These are phyloP conservation scores for Stentor roeselii DNA, from an alignment of 73 alveolate species.

Conservation along the genomic window DNA sequence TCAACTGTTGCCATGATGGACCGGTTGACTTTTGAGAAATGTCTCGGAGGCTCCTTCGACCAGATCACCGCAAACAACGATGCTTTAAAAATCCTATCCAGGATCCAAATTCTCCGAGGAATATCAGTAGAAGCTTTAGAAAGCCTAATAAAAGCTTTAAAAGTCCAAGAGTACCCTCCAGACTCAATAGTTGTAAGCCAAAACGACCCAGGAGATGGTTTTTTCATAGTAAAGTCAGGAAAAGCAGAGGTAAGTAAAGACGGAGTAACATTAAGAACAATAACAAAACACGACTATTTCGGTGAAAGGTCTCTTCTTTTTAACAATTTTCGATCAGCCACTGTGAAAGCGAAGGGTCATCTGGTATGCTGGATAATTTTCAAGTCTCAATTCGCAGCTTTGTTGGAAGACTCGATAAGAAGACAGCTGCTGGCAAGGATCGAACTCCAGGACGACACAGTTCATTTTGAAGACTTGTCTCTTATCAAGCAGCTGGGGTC, in stretches of 20 bases:
- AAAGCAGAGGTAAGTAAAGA: constrained; percentile 25
- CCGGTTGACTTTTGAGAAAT: not conserved
- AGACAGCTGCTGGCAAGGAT: constrained; percentile 28
- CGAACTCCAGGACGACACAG: constrained; percentile 34
- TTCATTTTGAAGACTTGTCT: constrained; percentile 35
- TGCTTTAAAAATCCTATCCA: not conserved
- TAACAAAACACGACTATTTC: constrained; percentile 28
- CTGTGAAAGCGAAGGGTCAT: constrained; percentile 34
- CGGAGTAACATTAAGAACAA: not conserved
- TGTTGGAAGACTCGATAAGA: constrained; percentile 55
- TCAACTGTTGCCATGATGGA: not conserved
- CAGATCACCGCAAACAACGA: not conserved
- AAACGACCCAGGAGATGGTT: constrained; percentile 7
- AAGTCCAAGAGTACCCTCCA: not conserved
- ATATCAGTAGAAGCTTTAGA: not conserved
- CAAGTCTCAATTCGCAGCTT: constrained; percentile 51
- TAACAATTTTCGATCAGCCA: constrained; percentile 25
- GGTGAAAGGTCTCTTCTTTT: constrained; percentile 23
- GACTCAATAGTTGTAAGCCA: not conserved
- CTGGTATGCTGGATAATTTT: constrained; percentile 38
- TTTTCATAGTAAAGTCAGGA: constrained; percentile 15
- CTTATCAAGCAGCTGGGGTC: constrained; percentile 37
- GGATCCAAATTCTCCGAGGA: not conserved
- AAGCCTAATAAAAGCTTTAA: too few relatives aligned
- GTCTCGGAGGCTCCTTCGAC: not conserved